Percentiles rank a stretch among this genome's conserved stretches.
Conservation (phyloP, 2,329 filamentous ascomycete species). For the Xylariaceae sp. region DNA sequence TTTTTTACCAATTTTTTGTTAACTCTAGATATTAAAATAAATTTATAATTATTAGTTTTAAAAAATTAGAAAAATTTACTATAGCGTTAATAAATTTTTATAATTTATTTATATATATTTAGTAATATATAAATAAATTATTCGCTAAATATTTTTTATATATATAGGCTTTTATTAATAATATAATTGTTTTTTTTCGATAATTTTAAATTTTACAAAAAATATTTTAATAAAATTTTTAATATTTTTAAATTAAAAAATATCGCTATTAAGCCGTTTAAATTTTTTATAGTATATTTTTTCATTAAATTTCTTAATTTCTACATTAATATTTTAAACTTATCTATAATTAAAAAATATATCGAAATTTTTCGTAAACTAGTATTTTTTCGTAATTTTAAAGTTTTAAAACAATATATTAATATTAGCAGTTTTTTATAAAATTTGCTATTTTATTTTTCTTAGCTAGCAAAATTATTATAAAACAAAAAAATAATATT, state of each 20-base stretch:
- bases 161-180: constrained; percentile 1
- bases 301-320: neutral
- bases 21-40: neutral
- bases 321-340: neutral
- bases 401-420: constrained; percentile 4
- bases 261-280: neutral
- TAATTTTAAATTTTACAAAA: neutral
- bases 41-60: neutral
- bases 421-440: too few relatives aligned
- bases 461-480: neutral
- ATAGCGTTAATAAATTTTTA: constrained; percentile 1
- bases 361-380: neutral
- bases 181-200: constrained; percentile 1
- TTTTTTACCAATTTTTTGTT: constrained; percentile 3
- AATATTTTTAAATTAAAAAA: constrained; percentile 1
- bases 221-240: neutral
- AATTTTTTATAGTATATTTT: constrained; percentile 1
- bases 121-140: constrained; percentile 1
- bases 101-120: neutral
- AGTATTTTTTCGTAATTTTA: constrained; percentile 1
- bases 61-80: neutral
- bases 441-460: too few relatives aligned
- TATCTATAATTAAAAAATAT: constrained; percentile 1
- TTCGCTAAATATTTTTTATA: neutral
- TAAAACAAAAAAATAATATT: neutral